Conservation (phyloP, 352 stramenopile genomes). For the Globisporangium cederbergense region DNA sequence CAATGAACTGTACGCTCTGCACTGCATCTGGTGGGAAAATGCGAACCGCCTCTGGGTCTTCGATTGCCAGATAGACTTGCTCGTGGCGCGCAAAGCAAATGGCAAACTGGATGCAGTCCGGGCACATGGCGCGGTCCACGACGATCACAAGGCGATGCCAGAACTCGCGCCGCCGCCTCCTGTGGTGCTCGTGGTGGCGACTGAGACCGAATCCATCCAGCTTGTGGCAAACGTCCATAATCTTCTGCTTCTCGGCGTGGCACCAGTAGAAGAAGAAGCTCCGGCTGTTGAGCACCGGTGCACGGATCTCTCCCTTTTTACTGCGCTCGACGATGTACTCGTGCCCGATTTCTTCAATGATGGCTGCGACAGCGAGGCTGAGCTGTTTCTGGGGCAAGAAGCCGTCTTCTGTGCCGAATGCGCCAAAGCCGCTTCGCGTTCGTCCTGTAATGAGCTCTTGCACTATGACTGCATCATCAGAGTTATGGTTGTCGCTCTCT, state of each 20-base stretch:
- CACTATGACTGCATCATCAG: conserved; percentile 35
- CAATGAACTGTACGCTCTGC: conserved; percentile 4
- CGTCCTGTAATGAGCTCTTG: conserved; percentile 30
- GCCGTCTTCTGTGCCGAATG: conserved; percentile 51
- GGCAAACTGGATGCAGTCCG: conserved; percentile 69
- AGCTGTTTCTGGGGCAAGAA: conserved; percentile 67
- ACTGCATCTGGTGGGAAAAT: conserved; percentile 36
- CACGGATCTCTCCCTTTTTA: conserved; percentile 34
- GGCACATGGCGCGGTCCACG: conserved; percentile 73
- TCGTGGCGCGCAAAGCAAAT: conserved; percentile 41
- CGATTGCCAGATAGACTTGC: conserved; percentile 32
- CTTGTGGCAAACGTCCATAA: conserved; percentile 72
- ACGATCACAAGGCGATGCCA: conserved; percentile 58
- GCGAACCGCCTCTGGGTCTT: conserved; percentile 43
- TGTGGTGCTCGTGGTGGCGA: background rate
- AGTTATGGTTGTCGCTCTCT: background rate
- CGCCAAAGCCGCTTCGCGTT: conserved; percentile 71
- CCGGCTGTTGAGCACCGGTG: conserved; percentile 66
- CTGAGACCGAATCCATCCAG: conserved; percentile 18
- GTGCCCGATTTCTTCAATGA: conserved; percentile 57
- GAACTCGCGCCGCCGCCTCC: conserved; percentile 13
- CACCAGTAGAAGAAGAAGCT: conserved; percentile 88
- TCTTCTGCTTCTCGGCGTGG: conserved; percentile 84
- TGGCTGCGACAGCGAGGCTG: conserved; percentile 54
- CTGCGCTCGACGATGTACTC: conserved; percentile 64